Evolutionary conservation across 2,329 filamentous ascomycete genomes (phyloP).

Genomic region (Fusarium xyrophilum): DNA sequence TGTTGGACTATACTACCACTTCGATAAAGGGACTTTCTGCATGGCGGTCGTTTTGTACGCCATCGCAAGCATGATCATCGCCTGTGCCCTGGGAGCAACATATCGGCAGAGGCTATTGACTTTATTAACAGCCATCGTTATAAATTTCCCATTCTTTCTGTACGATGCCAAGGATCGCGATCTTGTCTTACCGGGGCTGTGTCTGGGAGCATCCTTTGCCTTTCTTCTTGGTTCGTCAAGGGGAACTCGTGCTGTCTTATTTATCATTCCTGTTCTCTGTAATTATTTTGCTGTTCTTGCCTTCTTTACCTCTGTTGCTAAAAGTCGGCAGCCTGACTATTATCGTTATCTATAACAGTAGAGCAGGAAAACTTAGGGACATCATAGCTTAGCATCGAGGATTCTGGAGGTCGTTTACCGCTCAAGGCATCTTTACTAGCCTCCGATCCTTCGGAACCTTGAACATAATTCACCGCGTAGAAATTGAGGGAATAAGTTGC

Average conservation of each 20-base stretch:
- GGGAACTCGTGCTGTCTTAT: neutral
- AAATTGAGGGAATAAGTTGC: neutral
- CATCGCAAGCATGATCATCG: neutral
- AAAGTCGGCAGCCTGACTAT: neutral
- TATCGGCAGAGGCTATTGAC: accelerated
- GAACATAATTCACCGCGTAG: neutral
- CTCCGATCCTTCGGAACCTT: neutral
- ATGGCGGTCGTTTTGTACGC: neutral
- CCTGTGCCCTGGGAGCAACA: accelerated
- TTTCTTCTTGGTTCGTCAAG: neutral
- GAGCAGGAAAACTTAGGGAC: accelerated
- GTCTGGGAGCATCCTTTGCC: neutral
- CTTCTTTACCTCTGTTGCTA: neutral
- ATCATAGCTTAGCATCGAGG: accelerated
- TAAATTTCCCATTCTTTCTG: neutral
- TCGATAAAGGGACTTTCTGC: neutral
- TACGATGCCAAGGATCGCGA: neutral
- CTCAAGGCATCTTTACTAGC: neutral
- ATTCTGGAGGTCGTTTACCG: neutral
- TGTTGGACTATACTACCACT: neutral
- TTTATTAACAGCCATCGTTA: accelerated
- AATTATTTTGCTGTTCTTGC: neutral
- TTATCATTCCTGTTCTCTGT: neutral
- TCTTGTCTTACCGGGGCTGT: neutral
- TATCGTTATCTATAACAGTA: accelerated